Base-by-base conservation (phyloP, 2,329 filamentous ascomycete species). In the Tolypocladium album region DNA sequence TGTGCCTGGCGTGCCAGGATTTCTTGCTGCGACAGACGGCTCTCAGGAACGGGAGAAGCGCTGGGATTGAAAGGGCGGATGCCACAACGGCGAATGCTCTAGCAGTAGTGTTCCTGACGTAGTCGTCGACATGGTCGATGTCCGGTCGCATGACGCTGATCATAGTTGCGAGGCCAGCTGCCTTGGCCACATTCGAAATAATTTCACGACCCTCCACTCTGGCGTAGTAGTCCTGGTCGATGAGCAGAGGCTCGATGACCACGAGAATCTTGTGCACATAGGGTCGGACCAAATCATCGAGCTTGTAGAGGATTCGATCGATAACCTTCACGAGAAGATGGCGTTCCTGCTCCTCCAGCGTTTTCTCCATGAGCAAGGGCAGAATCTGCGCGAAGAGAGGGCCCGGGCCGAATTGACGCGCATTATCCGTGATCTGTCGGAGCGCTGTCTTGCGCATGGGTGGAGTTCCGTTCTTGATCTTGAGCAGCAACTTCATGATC, bases 251-350 rank as follows among this genome's bases (percentile, higher is more conserved):
- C 74, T 99, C 95, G 68, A 99, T 99, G 70, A 99, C 94, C 58
- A 99, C 94, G 61, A 99, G 77, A 63, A 99, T 99, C 79, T 97
- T 97, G 79, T 99, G 95, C 20, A 96, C 93, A 65, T 93, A 99
- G 27, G 94, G 94, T 47, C 94, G 86, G 59, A 99, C 94, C 65
- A 97, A 82, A 68, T 99, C 94, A 71, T 97, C 94, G 31, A 99
- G 85, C 78, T 99, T 99, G 83, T 97, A 99, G 8, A 99, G 84
- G 62, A 99, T 92, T 75, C 94, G 89, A 72, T 99, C 95, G 69
- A 99, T 97, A 68, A 99, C 95, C 78, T 99, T 99, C 78, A 99
- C 95, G 36, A 99, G 84, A 74, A 99, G 80, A 82, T 99, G 94
- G 58, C 94, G 92, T 74, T 99, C 94, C 74, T 99, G 94, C 64